These are phyloP conservation scores for Dactylis glomerata DNA, from an alignment of 176 grass and related monocot species.

Conservation along the genomic window DNA sequence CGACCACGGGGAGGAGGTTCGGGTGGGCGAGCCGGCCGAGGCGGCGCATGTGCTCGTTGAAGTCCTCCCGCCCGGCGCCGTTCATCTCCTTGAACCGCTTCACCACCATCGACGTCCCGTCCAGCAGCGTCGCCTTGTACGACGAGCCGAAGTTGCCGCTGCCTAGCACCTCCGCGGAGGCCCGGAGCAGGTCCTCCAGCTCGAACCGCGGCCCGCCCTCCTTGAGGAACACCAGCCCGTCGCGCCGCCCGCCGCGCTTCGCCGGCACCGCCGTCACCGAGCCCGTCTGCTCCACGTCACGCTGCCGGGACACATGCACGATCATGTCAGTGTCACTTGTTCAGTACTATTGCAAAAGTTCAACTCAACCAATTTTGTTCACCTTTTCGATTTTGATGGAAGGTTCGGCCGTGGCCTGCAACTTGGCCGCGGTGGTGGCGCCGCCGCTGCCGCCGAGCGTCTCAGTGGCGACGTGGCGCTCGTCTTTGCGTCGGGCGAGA, in stretches of 20 bases:
- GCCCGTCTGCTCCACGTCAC: slow-evolving; percentile 6
- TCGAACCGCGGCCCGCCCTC: slow-evolving; percentile 54
- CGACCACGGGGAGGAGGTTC: slow-evolving; percentile 75
- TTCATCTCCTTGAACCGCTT: slow-evolving; percentile 91
- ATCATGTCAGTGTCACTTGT: not conserved
- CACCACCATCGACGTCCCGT: slow-evolving; percentile 64
- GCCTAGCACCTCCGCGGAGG: slow-evolving; percentile 82
- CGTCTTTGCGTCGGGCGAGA: slow-evolving; percentile 25
- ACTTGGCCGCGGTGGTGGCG: not conserved
- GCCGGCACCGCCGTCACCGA: not conserved
- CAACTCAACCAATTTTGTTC: not conserved
- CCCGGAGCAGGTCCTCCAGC: slow-evolving; percentile 77
- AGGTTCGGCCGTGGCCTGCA: slow-evolving; percentile 6
- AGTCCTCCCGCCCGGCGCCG: slow-evolving; percentile 53
- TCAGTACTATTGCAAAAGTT: not conserved
- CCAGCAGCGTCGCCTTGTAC: slow-evolving; percentile 66
- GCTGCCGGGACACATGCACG: not conserved
- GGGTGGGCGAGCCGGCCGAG: slow-evolving; percentile 68
- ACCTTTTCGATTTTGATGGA: slow-evolving; percentile 42
- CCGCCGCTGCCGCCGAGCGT: slow-evolving; percentile 10
- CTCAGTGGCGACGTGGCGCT: not conserved
- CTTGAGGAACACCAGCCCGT: slow-evolving; percentile 63
- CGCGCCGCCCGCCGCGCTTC: slow-evolving; percentile 38
- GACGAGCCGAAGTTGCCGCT: slow-evolving; percentile 85
- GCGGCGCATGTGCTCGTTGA: slow-evolving; percentile 86